phyloP scores from a whole-genome alignment of 306 rosid species.

The Hippophae gyantsensis region DNA sequence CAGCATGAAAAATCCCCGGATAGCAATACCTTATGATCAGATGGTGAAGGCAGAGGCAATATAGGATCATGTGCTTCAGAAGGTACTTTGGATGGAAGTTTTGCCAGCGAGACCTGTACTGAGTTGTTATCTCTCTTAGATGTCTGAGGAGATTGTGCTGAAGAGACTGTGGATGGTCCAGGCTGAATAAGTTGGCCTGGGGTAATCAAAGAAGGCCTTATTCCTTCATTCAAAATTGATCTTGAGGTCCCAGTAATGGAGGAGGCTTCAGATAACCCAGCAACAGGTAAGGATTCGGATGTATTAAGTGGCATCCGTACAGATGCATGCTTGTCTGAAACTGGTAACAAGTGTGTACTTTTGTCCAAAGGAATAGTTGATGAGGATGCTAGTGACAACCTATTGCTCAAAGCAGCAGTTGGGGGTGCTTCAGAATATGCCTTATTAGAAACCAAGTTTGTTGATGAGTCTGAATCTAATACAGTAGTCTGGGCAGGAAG shows the following conservation, averaged over 20 bases:
- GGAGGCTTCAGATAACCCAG: too few species aligned
- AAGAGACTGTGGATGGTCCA: slow-evolving; percentile 10
- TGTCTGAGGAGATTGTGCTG: slow-evolving; percentile 6
- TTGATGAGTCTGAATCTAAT: slow-evolving; percentile 15
- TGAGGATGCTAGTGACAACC: slow-evolving; percentile 12
- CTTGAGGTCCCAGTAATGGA: slow-evolving; percentile 9
- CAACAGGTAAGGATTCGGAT: slow-evolving; percentile 9
- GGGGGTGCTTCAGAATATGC: slow-evolving; percentile 11
- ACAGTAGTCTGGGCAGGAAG: slow-evolving; percentile 22
- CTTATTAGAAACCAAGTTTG: slow-evolving; percentile 14
- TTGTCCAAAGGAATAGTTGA: slow-evolving; percentile 15
- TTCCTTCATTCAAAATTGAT: slow-evolving; percentile 17
- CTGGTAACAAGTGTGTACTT: slow-evolving; percentile 7
- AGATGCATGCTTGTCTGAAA: slow-evolving; percentile 8
- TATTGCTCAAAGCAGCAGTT: slow-evolving; percentile 6
- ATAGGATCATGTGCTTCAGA: slow-evolving; percentile 14
- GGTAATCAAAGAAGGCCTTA: slow-evolving; percentile 17
- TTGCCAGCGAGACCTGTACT: background rate
- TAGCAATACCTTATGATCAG: slow-evolving; percentile 17
- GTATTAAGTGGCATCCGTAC: slow-evolving; percentile 2
- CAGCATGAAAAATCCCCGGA: background rate
- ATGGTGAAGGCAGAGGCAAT: slow-evolving; percentile 22
- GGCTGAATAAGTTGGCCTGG: slow-evolving; percentile 25
- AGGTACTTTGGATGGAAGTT: slow-evolving; percentile 1
- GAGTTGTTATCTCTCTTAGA: slow-evolving; percentile 15